Base-by-base conservation (phyloP, 2,329 filamentous ascomycete species). In the Trichoderma oligosporum region DNA sequence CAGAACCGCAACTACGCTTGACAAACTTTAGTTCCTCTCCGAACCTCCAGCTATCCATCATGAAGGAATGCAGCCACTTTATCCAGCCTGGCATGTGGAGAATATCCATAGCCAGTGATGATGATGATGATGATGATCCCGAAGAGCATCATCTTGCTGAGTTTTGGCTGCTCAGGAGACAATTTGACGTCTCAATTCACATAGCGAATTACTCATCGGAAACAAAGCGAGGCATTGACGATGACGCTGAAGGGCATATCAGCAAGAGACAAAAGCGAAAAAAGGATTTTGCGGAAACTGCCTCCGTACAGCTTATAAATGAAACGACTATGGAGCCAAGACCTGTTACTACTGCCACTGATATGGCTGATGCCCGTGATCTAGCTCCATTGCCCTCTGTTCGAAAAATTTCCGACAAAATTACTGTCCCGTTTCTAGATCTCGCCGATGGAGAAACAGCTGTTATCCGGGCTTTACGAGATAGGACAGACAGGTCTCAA, bases 71-170 rank as follows among this genome's bases (percentile, higher is more conserved):
- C 2, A 12, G 45, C 4, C 24, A 4, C 4, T 1, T 42, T 4
- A 27, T 56, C 4, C 33, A 29, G 11, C 54, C 44, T 33, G 54
- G 54, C 8, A 39, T 49, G 35, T 56, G 54, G 54, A 56, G 54
- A 18, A 49, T 56, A 8, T 42, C 25, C 2, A 16, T 29, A 16
- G 9, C 3, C 11, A 2, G 14, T 6, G 35, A 49, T 18, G 27
- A 11, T 11, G 18, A 12, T 4, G 24, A 27, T 11, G 2, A n/a
- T n/a, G n/a, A n/a, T n/a, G n/a, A n/a, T n/a, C n/a, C 18, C n/a
- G 18, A n/a, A 5, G 35, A 48, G 25, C 12, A 24, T 11, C 44
- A 49, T 42, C 18, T 35, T 33, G 35, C 33, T 25, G 54, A 56
- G 35, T 35, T 56, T n/a, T 35, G 18, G 16, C 31, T 56, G 1